phyloP scores from a whole-genome alignment of 2,329 filamentous ascomycete genomes.

The Ophiognomonia clavigignenti-juglandacearum region DNA sequence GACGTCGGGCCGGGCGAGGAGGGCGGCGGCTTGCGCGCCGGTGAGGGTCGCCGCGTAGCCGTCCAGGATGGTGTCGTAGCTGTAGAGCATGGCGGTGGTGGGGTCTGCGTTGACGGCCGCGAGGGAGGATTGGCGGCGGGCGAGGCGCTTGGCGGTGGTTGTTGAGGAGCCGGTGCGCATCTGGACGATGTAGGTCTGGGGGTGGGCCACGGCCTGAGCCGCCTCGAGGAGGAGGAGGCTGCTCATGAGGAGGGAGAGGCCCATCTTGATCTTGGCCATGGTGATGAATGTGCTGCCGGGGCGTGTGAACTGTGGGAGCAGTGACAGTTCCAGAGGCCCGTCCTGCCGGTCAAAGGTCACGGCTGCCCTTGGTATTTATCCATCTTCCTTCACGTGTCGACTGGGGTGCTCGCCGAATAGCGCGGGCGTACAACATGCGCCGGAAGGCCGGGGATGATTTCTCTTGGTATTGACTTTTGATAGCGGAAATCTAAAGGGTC shows the following conservation, averaged over 20 bases:
- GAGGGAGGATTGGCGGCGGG: not conserved
- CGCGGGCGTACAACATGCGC: too few species aligned
- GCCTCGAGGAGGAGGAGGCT: not conserved
- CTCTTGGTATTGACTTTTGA: too few species aligned
- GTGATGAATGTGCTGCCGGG: too few species aligned
- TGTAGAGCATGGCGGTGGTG: constrained; percentile 10
- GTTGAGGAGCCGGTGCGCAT: constrained; percentile 1
- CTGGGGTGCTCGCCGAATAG: too few species aligned
- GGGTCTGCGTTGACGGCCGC: not conserved
- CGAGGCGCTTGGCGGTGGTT: not conserved
- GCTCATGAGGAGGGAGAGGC: not conserved
- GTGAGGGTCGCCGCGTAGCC: constrained; percentile 14
- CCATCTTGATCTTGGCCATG: not conserved
- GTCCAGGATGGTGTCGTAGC: constrained; percentile 10
- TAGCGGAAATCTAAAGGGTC: too few species aligned
- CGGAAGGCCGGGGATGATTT: too few species aligned
- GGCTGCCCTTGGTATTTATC: too few species aligned
- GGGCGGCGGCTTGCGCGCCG: constrained; percentile 4
- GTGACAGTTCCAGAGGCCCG: too few species aligned
- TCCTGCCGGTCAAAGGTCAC: too few species aligned
- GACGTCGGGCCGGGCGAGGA: constrained; percentile 9
- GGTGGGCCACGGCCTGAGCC: not conserved
- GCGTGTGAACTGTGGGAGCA: too few species aligned
- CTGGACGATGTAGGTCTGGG: constrained; percentile 5
- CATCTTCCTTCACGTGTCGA: too few species aligned